Evolutionary conservation across 345 rosid genomes (phyloP).

Genomic region (Syzygium jambos): DNA sequence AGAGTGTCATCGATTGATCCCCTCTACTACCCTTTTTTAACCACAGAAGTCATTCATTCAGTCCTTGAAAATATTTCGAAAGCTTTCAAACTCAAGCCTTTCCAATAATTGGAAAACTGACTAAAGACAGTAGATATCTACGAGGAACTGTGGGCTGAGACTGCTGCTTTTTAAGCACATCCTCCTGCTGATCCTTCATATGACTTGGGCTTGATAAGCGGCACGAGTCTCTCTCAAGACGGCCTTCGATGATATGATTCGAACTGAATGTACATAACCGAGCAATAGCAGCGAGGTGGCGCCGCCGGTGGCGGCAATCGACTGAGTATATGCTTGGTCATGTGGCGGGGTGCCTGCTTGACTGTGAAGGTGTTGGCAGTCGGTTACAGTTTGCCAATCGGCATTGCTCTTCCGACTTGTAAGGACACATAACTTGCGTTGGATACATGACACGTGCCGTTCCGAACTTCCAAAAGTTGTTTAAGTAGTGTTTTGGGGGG

Average conservation of each 20-base stretch:
- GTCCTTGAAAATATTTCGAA: not conserved
- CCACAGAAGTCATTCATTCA: not conserved
- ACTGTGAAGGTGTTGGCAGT: not conserved
- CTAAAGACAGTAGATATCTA: not conserved
- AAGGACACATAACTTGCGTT: not conserved
- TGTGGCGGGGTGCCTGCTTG: not conserved
- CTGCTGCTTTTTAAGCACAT: not conserved
- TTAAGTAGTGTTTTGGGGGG: not conserved
- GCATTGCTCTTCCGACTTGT: not conserved
- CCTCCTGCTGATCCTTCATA: not conserved
- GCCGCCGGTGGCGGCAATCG: not conserved
- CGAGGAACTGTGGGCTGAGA: not conserved
- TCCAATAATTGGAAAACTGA: not conserved
- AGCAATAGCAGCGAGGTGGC: not conserved
- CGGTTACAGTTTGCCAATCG: not conserved
- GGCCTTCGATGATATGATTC: not conserved
- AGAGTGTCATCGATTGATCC: not conserved
- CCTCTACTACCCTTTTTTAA: not conserved
- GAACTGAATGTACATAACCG: not conserved
- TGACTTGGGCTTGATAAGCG: not conserved
- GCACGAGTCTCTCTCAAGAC: not conserved
- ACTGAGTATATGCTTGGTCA: not conserved
- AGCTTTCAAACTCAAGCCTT: not conserved
- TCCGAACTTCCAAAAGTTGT: not conserved
- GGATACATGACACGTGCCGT: not conserved